Base-by-base conservation (phyloP, 345 rosid species). In the Ceriops decandra region DNA sequence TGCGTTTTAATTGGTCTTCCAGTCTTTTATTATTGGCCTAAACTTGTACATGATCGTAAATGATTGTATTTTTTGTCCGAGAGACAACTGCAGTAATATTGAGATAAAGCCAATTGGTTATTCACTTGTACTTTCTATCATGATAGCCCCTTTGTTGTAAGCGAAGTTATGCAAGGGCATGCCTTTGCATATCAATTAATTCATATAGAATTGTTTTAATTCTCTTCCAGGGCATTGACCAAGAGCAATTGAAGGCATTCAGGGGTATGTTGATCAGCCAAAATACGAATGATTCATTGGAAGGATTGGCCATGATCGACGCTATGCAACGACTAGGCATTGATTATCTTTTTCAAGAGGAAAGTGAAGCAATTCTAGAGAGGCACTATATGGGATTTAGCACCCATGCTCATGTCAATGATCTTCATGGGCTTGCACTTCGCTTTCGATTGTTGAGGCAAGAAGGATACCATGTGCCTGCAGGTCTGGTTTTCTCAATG, bases 281-380 rank as follows among this genome's bases (percentile, higher is more conserved):
- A 62, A 5, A 11, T 11, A 60, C 54, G 24, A 54, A 0, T 66
- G 53, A 60, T 13, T 62, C 78, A 1, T 47, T 66, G 0, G 47
- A 80, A 67, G 60, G 72, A 47, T 61, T 84, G 63, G 71, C 64
- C 27, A 77, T 83, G 79, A 69, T 83, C 19, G 78, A 86, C 64
- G 73, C 69, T 20, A 67, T 81, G 61, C 91, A 82, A 63, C 69
- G 81, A 24, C 70, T 84, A 19, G 82, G 83, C 21, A 21, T 82
- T 57, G 76, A 80, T 21, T 47, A 62, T 54, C 70, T 72, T 52
- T 77, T 83, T n/a, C 67, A 21, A 19, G 59, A 74, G 36, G 85
- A 84, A 60, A 84, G 83, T 60, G 71, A 74, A 15, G 66, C 72
- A n/a, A 66, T 73, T 49, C 79, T 86, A 32, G 64, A 28, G 3